Evolutionary conservation across 2,329 filamentous ascomycete species (phyloP).

Genomic region (Pestalotiopsis sp.): DNA sequence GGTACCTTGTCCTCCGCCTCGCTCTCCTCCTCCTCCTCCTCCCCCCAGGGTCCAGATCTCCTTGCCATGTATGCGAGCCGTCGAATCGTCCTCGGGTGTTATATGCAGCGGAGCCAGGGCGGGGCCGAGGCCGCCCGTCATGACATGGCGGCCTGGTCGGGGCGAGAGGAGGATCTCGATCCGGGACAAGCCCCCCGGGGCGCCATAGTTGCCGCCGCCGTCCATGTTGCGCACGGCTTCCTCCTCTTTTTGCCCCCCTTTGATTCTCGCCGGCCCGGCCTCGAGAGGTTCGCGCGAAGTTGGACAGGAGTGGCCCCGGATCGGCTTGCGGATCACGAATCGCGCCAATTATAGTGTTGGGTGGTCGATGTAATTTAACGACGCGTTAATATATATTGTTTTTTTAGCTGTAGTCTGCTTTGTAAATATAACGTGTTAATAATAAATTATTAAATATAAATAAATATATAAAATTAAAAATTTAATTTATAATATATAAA

Average conservation of each 20-base stretch:
- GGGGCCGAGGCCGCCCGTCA: slow-evolving; percentile 51
- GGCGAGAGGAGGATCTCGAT: slow-evolving; percentile 35
- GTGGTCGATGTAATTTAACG: too few species aligned
- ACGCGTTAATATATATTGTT: too few species aligned
- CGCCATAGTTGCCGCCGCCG: not conserved
- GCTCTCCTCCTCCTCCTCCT: slow-evolving; percentile 20
- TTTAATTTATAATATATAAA: too few species aligned
- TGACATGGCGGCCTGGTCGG: slow-evolving; percentile 32
- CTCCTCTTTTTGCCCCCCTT: not conserved
- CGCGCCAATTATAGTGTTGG: too few species aligned
- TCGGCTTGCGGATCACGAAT: too few species aligned
- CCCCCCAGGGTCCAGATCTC: slow-evolving; percentile 42
- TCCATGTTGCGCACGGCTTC: not conserved
- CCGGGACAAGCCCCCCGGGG: not conserved
- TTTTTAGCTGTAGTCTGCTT: too few species aligned
- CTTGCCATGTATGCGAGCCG: slow-evolving; percentile 60
- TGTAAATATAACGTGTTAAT: too few species aligned
- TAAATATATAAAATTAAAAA: too few species aligned
- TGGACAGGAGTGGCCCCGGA: too few species aligned
- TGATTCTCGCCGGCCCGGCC: too few species aligned
- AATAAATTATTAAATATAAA: too few species aligned
- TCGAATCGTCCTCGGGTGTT: slow-evolving; percentile 50
- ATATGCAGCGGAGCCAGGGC: slow-evolving; percentile 50
- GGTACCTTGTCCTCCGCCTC: slow-evolving; percentile 22
- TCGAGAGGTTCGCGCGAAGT: too few species aligned